These are phyloP conservation scores for Scenedesmus sp. DNA, from an alignment of 163 green algal genomes.

Conservation along the genomic window DNA sequence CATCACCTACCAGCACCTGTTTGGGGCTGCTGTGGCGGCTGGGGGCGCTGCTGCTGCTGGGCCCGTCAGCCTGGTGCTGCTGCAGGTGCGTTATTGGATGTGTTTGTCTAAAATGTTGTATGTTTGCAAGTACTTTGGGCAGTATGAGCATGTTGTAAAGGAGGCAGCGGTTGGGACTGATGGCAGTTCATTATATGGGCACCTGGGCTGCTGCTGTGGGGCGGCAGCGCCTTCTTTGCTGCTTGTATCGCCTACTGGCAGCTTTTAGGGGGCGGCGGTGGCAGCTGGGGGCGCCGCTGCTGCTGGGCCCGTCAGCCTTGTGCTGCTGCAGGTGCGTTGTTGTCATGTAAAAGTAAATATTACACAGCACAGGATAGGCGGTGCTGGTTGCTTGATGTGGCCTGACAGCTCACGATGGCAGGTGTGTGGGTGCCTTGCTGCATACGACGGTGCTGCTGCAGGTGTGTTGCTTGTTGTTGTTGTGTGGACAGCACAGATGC, in stretches of 20 bases:
- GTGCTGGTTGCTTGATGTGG: neutral
- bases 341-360: conserved; percentile 47
- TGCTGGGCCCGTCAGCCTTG: neutral
- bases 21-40: conserved; percentile 41
- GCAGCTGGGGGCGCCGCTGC: conserved; percentile 43
- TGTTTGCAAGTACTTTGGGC: too few relatives aligned
- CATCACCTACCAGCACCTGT: conserved; percentile 73
- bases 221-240: conserved; percentile 85
- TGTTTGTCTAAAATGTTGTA: too few relatives aligned
- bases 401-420: too few relatives aligned
- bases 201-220: conserved; percentile 58
- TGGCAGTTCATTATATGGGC: too few relatives aligned
- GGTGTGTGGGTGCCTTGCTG: too few relatives aligned
- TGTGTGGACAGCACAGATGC: too few relatives aligned
- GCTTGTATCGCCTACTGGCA: conserved; percentile 79
- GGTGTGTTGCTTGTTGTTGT: too few relatives aligned
- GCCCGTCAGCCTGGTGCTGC: conserved; percentile 6
- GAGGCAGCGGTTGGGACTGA: too few relatives aligned
- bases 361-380: neutral
- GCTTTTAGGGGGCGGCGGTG: conserved; percentile 31
- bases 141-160: too few relatives aligned
- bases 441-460: too few relatives aligned
- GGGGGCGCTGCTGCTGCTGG: conserved; percentile 36
- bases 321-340: conserved; percentile 61
- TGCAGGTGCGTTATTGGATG: too few relatives aligned